Base-by-base conservation (phyloP, 352 stramenopile genomes). In the Phytophthora ohioensis region DNA sequence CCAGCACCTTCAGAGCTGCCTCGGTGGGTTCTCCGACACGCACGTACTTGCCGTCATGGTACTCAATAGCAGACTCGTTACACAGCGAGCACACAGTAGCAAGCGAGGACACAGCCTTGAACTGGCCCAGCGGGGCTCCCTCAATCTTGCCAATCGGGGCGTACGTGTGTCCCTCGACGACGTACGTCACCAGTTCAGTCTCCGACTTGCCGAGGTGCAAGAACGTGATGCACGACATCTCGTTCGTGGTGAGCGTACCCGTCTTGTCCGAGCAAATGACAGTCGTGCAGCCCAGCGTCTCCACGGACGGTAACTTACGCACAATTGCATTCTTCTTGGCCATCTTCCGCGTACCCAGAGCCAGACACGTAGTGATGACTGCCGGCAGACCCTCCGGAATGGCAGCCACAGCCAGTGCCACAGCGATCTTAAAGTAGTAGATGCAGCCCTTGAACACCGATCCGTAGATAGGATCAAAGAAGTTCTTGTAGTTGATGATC, bases 391-490 rank as follows among this genome's bases (percentile, higher is more conserved):
- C 98, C 84, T 99, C 98, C 4, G 98, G 98, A 65, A 99, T 99
- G 4, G 98, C 98, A 1, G 98, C 98, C 0, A 99, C 98, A 21
- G 97, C 98, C 30, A 99, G 85, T 1, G 97, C 97, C 11, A 99
- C 97, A 1, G 98, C 97, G 35, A 99, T 98, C 81, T 99, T 99
- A 59, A 99, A 98, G 88, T 99, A 99, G 85, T 99, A 99, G 58
- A 99, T 95, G 64, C 95, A 98, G 17, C 97, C 97, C 81, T 98
- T 98, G 66, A 99, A 85, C 21, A 97, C 82, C 30, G 89, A 93
- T 30, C 90, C 90, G 71, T 96, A 83, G 30, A 88, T 87, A 4
- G 89, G 90, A 68, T 96, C 89, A 47, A 96, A 96, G 70, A 99
- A 99, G 77, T 98, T 98, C 69, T 98, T 98, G 78, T 99, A 98